Conservation (phyloP, 179 eudicot species). For the Camellia oleifera region DNA sequence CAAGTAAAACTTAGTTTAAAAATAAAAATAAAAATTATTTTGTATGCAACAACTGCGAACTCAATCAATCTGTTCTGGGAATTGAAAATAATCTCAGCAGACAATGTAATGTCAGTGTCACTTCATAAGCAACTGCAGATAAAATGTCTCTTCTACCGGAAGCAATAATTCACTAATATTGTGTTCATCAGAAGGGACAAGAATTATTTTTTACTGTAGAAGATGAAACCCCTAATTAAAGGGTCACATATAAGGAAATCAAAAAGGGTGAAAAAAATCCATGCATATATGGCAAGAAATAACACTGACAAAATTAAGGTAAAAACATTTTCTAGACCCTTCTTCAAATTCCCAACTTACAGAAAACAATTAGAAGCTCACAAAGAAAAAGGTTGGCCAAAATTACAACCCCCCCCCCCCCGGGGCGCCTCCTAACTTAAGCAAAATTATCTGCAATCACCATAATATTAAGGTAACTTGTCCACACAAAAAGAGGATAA, state of each 20-base stretch:
- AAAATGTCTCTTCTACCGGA: not conserved
- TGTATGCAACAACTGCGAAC: not conserved
- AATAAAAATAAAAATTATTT: not conserved
- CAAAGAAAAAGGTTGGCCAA: not conserved
- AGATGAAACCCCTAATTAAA: not conserved
- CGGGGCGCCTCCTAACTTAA: not conserved
- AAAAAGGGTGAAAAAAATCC: not conserved
- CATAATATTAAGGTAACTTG: not conserved
- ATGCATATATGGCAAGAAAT: no score
- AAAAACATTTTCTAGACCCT: not conserved
- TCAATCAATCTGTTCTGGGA: not conserved
- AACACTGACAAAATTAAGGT: not conserved
- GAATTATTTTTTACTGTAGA: not conserved
- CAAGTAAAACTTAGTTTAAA: not conserved
- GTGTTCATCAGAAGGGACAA: not conserved
- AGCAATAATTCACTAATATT: not conserved
- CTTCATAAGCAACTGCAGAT: not conserved
- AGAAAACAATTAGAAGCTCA: not conserved
- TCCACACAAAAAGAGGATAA: not conserved
- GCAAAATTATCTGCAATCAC: not conserved
- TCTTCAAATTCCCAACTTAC: not conserved
- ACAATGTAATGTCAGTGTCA: not conserved
- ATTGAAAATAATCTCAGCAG: not conserved
- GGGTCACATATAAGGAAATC: not conserved
- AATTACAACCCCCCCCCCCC: no score